Evolutionary conservation across 805 yeast genomes (phyloP), one percentile per base, ranked within the genome.

Genomic region (Metschnikowia lachancei): DNA sequence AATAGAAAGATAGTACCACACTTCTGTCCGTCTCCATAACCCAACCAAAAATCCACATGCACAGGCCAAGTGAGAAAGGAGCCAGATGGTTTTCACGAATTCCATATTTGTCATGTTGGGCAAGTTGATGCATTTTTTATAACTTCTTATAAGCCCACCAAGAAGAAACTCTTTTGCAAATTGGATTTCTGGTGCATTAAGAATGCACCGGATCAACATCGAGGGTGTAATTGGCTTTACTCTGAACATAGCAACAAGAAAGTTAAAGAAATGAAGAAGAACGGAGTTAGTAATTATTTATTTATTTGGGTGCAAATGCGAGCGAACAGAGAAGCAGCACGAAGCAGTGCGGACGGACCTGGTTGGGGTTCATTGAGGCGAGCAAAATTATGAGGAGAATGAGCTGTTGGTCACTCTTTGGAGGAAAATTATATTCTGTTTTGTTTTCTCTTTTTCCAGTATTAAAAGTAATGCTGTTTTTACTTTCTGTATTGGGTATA

Each of bases 211-310:
- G 14, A 41, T 41, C 41, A 48, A 43, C 56, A 52, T 52, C 17
- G 37, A 17, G 18, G 48, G 52, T 19, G 54, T 52, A 24, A 52
- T 30, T 7, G 56, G 56, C 19, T 48, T 50, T 30, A 50, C 53
- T 47, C 42, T 35, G 31, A 41, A 49, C 53, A 50, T 50, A 39
- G 43, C 48, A 40, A 12, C 6, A 29, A 34, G 12, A 16, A 37
- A 43, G 22, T 26, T 5, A 9, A 9, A 12, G 28, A 26, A 14
- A 12, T 10, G 16, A 26, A 34, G n/a, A 20, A 26, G 33, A 39
- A 19, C 10, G 9, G 12, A 32, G 13, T 31, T 13, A 9, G 1
- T 6, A 8, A 12, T n/a, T 20, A 39, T 17, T 1, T 4, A 3
- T 22, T 13, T 24, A 28, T 19, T 34, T 39, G 47, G 47, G 47